Conservation (phyloP, 2,329 filamentous ascomycete genomes). For the Helicocarpus griseus region DNA sequence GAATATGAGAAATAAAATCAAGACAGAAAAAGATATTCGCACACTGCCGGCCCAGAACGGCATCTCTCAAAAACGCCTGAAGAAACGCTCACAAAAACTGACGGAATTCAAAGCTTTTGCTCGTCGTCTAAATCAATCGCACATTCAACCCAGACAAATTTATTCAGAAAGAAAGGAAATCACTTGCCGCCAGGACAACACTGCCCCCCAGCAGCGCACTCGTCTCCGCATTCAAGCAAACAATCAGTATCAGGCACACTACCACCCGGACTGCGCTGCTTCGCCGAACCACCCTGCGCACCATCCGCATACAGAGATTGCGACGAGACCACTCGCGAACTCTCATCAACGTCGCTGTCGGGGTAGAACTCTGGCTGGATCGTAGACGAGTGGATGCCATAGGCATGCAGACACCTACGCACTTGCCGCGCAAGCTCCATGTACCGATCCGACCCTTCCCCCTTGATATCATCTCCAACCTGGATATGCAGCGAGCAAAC, state of each 20-base stretch:
- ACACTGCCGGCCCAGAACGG: background rate
- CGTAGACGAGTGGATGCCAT: constrained; percentile 92
- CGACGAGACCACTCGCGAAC: constrained; percentile 5
- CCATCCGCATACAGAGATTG: background rate
- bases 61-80: background rate
- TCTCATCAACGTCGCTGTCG: constrained; percentile 27
- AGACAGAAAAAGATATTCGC: background rate
- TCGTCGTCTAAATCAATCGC: too few species aligned
- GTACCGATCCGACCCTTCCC: constrained; percentile 66
- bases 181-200: constrained; percentile 24
- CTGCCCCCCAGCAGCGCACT: constrained; percentile 32
- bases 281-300: background rate
- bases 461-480: constrained; percentile 80
- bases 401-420: constrained; percentile 80
- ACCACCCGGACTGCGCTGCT: constrained; percentile 22
- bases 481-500: constrained; percentile 91
- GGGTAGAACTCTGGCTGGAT: constrained; percentile 78
- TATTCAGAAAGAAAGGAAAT: background rate
- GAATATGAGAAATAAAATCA: too few species aligned
- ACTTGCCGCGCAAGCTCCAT: constrained; percentile 82
- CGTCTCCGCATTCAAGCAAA: constrained; percentile 39
- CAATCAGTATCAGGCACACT: constrained; percentile 33
- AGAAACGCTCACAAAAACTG: background rate
- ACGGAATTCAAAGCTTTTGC: background rate
- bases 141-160: too few species aligned